Percentiles rank a stretch among this genome's conserved stretches.
Evolutionary conservation across 2,329 filamentous ascomycete genomes (phyloP).

Genomic region (Cadophora sp.): DNA sequence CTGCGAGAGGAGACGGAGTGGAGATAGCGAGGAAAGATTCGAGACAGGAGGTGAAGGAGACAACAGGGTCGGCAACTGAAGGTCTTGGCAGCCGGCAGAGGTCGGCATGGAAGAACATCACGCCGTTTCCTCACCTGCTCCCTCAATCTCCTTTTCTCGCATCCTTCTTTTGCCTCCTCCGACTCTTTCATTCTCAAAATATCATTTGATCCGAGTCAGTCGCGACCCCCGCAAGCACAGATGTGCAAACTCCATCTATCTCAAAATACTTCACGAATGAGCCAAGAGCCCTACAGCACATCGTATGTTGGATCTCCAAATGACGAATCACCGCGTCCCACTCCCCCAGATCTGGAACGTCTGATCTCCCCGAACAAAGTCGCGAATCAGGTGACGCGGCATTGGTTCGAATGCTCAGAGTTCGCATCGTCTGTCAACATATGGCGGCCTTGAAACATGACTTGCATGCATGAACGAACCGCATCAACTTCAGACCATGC

Average conservation of each 20-base stretch:
- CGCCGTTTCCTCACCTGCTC: not conserved
- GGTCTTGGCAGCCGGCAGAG: not conserved
- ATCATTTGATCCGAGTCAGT: not conserved
- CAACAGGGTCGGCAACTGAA: not conserved
- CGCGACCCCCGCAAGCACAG: not conserved
- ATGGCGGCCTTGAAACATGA: slow-evolving; percentile 6
- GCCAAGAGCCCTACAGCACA: not conserved
- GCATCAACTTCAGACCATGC: not conserved
- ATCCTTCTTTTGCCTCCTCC: not conserved
- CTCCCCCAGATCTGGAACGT: slow-evolving; percentile 9
- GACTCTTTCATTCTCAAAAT: not conserved
- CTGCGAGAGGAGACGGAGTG: not conserved
- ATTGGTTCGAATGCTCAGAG: not conserved
- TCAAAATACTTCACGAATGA: not conserved
- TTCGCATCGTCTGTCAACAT: not conserved
- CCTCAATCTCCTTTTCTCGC: not conserved
- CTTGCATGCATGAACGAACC: not conserved
- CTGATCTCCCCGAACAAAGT: slow-evolving; percentile 1
- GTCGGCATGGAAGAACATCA: not conserved
- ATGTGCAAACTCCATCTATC: not conserved
- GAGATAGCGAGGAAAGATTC: no score
- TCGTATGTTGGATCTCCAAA: not conserved
- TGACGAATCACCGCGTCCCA: slow-evolving; percentile 11
- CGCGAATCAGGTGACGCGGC: slow-evolving; percentile 13
- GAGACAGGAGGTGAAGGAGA: not conserved